phyloP scores from a whole-genome alignment of 2,329 filamentous ascomycete species.

The Elsinoe australis region DNA sequence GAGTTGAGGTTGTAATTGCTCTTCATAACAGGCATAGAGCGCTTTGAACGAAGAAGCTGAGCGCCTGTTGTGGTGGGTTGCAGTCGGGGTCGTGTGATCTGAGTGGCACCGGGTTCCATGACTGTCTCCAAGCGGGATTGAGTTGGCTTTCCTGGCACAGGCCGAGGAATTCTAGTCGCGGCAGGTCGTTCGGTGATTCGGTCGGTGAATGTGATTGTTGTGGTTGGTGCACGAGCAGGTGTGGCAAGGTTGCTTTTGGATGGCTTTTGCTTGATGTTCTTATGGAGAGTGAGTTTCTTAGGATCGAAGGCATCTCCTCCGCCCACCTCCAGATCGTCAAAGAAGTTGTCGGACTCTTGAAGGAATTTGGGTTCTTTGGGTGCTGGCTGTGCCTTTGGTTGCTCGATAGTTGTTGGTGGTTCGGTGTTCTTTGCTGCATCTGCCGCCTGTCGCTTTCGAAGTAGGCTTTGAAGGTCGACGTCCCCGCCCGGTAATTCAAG shows the following conservation, averaged over 20 bases:
- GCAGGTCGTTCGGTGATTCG: slow-evolving; percentile 70
- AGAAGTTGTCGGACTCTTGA: slow-evolving; percentile 61
- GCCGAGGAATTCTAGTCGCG: slow-evolving; percentile 66
- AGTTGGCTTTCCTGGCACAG: slow-evolving; percentile 47
- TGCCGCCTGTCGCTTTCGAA: slow-evolving; percentile 60
- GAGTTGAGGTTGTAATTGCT: slow-evolving; percentile 48
- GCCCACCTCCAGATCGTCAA: slow-evolving; percentile 79
- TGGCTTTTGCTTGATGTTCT: slow-evolving; percentile 82
- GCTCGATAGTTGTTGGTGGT: slow-evolving; percentile 31
- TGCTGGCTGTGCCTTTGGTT: slow-evolving; percentile 30
- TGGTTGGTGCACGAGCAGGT: slow-evolving; percentile 63
- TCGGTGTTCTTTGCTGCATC: slow-evolving; percentile 30
- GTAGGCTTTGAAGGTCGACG: slow-evolving; percentile 70
- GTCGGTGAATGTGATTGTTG: slow-evolving; percentile 86
- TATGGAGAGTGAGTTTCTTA: slow-evolving; percentile 75
- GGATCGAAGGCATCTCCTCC: slow-evolving; percentile 74
- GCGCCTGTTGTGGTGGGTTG: slow-evolving; percentile 48
- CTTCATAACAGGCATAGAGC: slow-evolving; percentile 53
- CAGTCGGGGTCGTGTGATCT: slow-evolving; percentile 50
- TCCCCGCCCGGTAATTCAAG: slow-evolving; percentile 76
- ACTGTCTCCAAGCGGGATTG: slow-evolving; percentile 77
- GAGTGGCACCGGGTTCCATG: slow-evolving; percentile 77
- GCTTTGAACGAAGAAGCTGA: slow-evolving; percentile 51
- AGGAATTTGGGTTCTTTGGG: slow-evolving; percentile 30
- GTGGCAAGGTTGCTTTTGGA: slow-evolving; percentile 58